A percentile compares a stretch with the other conserved stretches of the same genome.
These are phyloP conservation scores for Verticillium tricorpus DNA, from an alignment of 2,329 filamentous ascomycete genomes.

Conservation along the genomic window DNA sequence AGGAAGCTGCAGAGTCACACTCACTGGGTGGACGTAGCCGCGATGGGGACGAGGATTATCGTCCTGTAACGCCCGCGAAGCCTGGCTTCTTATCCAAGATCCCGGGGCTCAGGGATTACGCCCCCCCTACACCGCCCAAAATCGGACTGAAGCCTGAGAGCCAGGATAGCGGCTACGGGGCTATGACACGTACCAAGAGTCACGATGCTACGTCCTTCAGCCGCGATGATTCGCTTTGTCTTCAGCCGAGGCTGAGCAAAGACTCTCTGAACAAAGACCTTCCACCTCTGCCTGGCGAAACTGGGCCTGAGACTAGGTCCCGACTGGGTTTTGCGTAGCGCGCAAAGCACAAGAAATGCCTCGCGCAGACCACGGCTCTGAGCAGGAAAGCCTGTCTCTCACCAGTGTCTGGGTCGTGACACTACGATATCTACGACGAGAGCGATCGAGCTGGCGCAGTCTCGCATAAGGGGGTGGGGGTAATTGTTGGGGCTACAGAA, in stretches of 20 bases:
- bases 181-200: slow-evolving; percentile 20
- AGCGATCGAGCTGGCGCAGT: not conserved
- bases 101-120: slow-evolving; percentile 9
- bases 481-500: not conserved
- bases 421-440: not conserved
- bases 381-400: not conserved
- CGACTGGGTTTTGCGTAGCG: slow-evolving; percentile 9
- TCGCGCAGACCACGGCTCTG: not conserved
- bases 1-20: slow-evolving; percentile 77
- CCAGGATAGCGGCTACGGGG: slow-evolving; percentile 43
- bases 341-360: slow-evolving; percentile 15
- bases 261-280: slow-evolving; percentile 58
- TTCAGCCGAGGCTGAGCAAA: slow-evolving; percentile 38
- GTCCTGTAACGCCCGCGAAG: slow-evolving; percentile 38
- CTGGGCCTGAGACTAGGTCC: slow-evolving; percentile 9
- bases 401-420: not conserved
- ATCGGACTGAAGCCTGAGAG: slow-evolving; percentile 39
- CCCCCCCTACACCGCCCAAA: slow-evolving; percentile 45
- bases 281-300: slow-evolving; percentile 46
- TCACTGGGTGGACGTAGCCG: slow-evolving; percentile 60
- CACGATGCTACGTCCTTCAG: not conserved
- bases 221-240: slow-evolving; percentile 23
- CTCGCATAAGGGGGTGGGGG: not conserved
- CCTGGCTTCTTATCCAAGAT: slow-evolving; percentile 23
- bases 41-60: slow-evolving; percentile 34